Evolutionary conservation across 768 basidiomycete genomes (phyloP), one percentile per base, ranked within the genome.

Genomic region (Mycena amicta): DNA sequence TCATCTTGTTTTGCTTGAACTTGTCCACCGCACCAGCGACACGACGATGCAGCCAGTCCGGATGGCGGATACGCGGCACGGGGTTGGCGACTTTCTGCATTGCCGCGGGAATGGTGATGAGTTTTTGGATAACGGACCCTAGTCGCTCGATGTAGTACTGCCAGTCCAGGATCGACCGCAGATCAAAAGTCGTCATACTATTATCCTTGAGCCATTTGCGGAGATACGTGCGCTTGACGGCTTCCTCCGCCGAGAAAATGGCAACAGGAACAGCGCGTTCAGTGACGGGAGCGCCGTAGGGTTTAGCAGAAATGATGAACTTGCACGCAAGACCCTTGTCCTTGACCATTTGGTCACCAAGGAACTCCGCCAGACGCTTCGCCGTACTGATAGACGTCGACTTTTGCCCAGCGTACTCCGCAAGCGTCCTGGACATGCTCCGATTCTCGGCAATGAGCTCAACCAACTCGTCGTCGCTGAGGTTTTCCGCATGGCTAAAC

Each of bases 301-400:
- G 97, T 67, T 90, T 92, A 2, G 90, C 90, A 25, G 96, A 98
- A 68, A 99, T 98, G 78, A 99, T 94, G 75, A 99, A 99, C 70
- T 94, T 95, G 82, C 97, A 98, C 8, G 97, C 93, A 18, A 99
- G 86, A 56, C 97, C 97, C 71, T 98, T 99, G 77, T 98, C 97
- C 73, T 98, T 98, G 67, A 98, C 95, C 97, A 99, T 99, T 67
- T 95, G 92, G 69, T 95, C 88, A 29, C 97, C 97, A 55, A 99
- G 75, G 76, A 99, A 98, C 71, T 99, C 97, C 2, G 97, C 95
- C 22, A 99, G 81, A 58, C 97, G 88, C 64, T 84, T 87, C 3
- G 97, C 97, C 1, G 97, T 99, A 64, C 91, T 94, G 76, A 99
- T 99, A 1, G 95, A 97, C 0, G 97, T 99, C 28, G 95, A 98